These are phyloP conservation scores for Karstenula rhodostoma DNA, from an alignment of 2,329 filamentous ascomycete genomes.

Conservation along the genomic window DNA sequence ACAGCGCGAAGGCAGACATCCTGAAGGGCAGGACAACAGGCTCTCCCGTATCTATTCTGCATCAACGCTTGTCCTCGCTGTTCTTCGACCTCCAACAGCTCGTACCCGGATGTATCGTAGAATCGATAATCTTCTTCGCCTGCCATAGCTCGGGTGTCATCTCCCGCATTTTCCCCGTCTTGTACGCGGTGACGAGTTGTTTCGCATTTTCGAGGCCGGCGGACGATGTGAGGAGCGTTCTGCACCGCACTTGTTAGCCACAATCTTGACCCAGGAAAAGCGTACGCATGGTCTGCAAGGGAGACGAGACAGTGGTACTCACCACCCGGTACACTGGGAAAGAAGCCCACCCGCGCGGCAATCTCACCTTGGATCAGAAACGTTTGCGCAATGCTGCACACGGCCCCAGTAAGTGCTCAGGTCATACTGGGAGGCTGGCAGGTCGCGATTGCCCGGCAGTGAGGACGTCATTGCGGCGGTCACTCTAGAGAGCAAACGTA, in stretches of 20 bases:
- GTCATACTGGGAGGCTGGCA: conserved; percentile 92
- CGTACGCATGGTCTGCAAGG: conserved; percentile 10
- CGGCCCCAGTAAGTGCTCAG: conserved; percentile 93
- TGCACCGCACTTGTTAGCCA: conserved; percentile 53
- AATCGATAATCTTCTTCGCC: conserved; percentile 97
- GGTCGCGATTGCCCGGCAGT: conserved; percentile 74
- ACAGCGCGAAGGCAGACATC: conserved; percentile 95
- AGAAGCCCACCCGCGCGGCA: conserved; percentile 29
- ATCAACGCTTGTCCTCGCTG: conserved; percentile 28
- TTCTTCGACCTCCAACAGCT: conserved; percentile 2
- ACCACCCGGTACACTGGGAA: conserved; percentile 37
- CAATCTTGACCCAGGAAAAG: background rate
- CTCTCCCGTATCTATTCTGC: conserved; percentile 79
- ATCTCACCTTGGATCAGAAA: conserved; percentile 93
- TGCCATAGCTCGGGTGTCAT: conserved; percentile 94
- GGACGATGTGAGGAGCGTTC: conserved; percentile 83
- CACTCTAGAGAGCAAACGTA: background rate
- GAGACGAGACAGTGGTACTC: conserved; percentile 46
- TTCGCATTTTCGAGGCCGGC: conserved; percentile 87
- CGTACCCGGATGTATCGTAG: conserved; percentile 91
- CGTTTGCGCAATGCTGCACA: conserved; percentile 85
- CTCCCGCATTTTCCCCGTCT: conserved; percentile 76
- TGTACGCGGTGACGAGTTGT: conserved; percentile 81
- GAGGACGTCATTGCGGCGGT: conserved; percentile 64
- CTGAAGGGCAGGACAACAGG: conserved; percentile 94